Percentiles rank a stretch among this genome's conserved stretches.
phyloP scores from a whole-genome alignment of 805 yeast genomes.

The Myxozyma monticola region DNA sequence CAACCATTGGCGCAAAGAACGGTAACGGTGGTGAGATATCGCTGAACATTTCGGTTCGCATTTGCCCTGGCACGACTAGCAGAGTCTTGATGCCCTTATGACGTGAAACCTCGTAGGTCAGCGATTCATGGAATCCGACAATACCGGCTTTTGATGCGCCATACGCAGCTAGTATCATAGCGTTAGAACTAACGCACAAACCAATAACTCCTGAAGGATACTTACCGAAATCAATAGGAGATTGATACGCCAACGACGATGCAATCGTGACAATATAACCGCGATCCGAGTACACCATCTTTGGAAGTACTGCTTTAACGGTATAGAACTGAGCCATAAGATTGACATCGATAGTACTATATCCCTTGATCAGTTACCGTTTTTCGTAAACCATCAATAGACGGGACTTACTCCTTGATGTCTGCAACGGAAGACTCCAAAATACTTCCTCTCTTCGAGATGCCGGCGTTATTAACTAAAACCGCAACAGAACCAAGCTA shows the following conservation, averaged over 20 bases:
- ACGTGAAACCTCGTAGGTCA: constrained; percentile 64
- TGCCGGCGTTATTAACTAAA: constrained; percentile 84
- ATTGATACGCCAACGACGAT: constrained; percentile 78
- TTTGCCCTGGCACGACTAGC: constrained; percentile 84
- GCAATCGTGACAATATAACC: constrained; percentile 83
- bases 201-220: too few relatives aligned
- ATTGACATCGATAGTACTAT: constrained; percentile 59
- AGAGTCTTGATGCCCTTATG: constrained; percentile 63
- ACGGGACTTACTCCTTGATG: constrained; percentile 46
- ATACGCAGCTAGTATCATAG: constrained; percentile 56
- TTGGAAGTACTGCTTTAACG: constrained; percentile 69
- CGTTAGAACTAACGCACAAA: neutral
- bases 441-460: constrained; percentile 56
- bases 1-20: constrained; percentile 78
- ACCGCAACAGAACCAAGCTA: constrained; percentile 63
- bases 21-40: constrained; percentile 73
- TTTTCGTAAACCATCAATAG: neutral
- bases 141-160: constrained; percentile 91
- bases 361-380: neutral
- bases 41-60: constrained; percentile 68
- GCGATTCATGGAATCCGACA: constrained; percentile 78
- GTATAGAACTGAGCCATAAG: constrained; percentile 69
- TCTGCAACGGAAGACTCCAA: constrained; percentile 56
- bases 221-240: constrained; percentile 68
- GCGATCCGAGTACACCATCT: constrained; percentile 57